Conservation (phyloP, 257 asterid species). For the Gentiana macrophylla region DNA sequence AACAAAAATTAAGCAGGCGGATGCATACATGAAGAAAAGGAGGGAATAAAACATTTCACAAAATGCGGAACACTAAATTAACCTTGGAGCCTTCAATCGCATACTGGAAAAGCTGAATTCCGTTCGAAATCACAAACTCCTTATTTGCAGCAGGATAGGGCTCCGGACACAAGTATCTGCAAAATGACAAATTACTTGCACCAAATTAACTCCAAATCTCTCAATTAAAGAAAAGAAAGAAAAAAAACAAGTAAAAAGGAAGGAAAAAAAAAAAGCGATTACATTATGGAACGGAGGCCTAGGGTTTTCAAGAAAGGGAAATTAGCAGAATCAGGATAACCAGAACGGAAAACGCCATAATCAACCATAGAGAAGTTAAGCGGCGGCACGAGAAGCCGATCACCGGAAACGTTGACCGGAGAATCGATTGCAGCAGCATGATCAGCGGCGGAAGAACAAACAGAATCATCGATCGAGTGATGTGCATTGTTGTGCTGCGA, state of each 20-base stretch:
- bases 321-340: slow-evolving; percentile 64
- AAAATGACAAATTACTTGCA: slow-evolving; percentile 7
- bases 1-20: neutral
- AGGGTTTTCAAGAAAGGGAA: slow-evolving; percentile 74
- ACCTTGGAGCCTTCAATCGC: slow-evolving; percentile 92
- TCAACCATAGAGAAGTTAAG: slow-evolving; percentile 87
- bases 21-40: neutral
- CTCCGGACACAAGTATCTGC: slow-evolving; percentile 86
- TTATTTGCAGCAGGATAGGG: slow-evolving; percentile 67
- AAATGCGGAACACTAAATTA: slow-evolving; percentile 11
- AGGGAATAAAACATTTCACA: neutral
- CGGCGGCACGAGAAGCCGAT: slow-evolving; percentile 55
- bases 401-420: slow-evolving; percentile 17
- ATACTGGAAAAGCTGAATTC: slow-evolving; percentile 73
- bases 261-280: slow-evolving; percentile 10
- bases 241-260: neutral
- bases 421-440: slow-evolving; percentile 11
- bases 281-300: slow-evolving; percentile 87
- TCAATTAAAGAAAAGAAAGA: neutral
- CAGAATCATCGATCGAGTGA: slow-evolving; percentile 10
- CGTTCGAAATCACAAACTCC: slow-evolving; percentile 57
- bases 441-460: slow-evolving; percentile 1
- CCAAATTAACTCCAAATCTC: neutral
- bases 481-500: slow-evolving; percentile 26
- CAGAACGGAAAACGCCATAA: slow-evolving; percentile 82